Evolutionary conservation across 108 stramenopile species (phyloP).

Genomic region (Nitzschia putrida): DNA sequence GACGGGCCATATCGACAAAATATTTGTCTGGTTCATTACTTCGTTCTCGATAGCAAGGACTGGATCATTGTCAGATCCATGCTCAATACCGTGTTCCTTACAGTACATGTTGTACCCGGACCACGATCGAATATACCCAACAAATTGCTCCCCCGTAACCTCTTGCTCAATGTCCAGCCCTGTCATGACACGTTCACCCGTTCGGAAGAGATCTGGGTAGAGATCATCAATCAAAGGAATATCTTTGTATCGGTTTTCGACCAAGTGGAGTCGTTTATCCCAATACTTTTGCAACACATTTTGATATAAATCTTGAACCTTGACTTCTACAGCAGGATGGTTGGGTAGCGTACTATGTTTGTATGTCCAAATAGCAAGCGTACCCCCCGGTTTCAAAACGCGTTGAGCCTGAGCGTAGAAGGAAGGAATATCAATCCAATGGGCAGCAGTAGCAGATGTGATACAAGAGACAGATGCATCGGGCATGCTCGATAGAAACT

Average conservation of each 20-base stretch:
- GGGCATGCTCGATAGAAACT: background rate
- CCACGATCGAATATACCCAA: constrained; percentile 19
- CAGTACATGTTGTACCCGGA: constrained; percentile 10
- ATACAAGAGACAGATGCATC: constrained; percentile 6
- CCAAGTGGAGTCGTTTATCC: constrained; percentile 2
- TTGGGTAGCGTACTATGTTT: background rate
- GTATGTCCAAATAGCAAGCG: constrained; percentile 11
- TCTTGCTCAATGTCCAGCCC: constrained; percentile 12
- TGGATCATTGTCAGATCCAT: constrained; percentile 7
- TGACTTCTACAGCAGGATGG: background rate
- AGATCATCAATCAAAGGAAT: constrained; percentile 11
- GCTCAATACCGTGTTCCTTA: background rate
- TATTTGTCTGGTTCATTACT: background rate
- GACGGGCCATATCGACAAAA: background rate
- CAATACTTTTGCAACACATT: constrained; percentile 12
- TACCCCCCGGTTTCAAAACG: constrained; percentile 15
- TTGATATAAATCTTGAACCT: background rate
- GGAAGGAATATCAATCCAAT: constrained; percentile 16
- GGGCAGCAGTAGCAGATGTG: constrained; percentile 12
- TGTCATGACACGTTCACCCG: background rate
- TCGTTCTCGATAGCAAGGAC: background rate
- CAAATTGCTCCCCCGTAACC: constrained; percentile 1
- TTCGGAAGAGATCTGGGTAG: background rate
- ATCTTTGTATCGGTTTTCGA: constrained; percentile 9
- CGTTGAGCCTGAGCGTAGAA: constrained; percentile 9